These are phyloP conservation scores for Fragaria vesca DNA, from an alignment of 306 rosid genomes.

Conservation along the genomic window DNA sequence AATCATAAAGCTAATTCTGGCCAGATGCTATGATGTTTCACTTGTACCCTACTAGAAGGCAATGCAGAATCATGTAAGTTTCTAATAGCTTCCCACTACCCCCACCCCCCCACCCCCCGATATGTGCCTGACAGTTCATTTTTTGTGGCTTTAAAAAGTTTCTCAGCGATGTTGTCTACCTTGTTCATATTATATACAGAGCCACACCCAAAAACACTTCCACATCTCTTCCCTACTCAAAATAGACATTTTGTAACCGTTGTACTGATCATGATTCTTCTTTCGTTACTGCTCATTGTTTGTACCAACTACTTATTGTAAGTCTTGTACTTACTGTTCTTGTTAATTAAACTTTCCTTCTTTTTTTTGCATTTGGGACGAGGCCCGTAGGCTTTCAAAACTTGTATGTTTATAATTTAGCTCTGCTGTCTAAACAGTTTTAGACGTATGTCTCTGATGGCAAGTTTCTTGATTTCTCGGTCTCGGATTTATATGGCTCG, in stretches of 20 bases:
- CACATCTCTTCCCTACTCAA: not conserved
- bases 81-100: not conserved
- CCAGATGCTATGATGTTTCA: not conserved
- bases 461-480: not conserved
- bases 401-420: not conserved
- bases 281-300: not conserved
- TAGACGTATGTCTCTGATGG: not conserved
- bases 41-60: not conserved
- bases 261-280: not conserved
- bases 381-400: not conserved
- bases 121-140: not conserved
- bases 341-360: not conserved
- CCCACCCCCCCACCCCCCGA: not conserved
- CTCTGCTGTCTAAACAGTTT: not conserved
- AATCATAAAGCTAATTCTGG: conserved; percentile 25
- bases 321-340: not conserved
- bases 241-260: not conserved
- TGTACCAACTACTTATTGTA: not conserved
- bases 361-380: not conserved
- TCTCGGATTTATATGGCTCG: not conserved
- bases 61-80: not conserved
- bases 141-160: not conserved
- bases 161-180: not conserved
- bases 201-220: not conserved
- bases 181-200: not conserved